These are phyloP conservation scores for Macrophomina tecta DNA, from an alignment of 2,329 filamentous ascomycete genomes.

Conservation along the genomic window DNA sequence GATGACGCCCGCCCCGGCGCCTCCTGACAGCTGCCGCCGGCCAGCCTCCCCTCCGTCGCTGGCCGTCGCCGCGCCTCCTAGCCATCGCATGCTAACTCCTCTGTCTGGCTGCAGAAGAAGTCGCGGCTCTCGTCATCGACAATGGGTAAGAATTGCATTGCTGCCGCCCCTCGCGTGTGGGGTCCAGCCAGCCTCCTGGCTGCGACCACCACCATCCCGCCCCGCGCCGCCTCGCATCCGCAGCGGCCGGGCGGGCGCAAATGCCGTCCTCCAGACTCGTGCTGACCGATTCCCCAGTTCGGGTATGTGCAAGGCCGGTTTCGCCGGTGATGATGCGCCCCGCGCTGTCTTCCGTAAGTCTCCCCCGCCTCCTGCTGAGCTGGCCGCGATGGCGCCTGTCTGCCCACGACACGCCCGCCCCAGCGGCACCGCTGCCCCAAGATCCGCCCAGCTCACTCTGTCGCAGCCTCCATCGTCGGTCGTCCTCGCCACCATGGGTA, in stretches of 20 bases:
- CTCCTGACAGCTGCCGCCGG: slow-evolving; percentile 38
- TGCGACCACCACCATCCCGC: slow-evolving; percentile 22
- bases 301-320: slow-evolving; percentile 99
- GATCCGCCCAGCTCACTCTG: slow-evolving; percentile 38
- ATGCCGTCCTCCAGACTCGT: slow-evolving; percentile 31
- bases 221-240: slow-evolving; percentile 16
- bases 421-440: slow-evolving; percentile 29
- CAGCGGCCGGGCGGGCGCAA: slow-evolving; percentile 12
- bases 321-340: slow-evolving; percentile 99
- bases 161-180: slow-evolving; percentile 46
- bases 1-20: slow-evolving; percentile 34
- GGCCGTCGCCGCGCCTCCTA: not conserved
- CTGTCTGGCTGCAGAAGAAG: slow-evolving; percentile 78
- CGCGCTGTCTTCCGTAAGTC: slow-evolving; percentile 99
- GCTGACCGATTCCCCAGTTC: slow-evolving; percentile 69
- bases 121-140: slow-evolving; percentile 99
- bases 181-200: slow-evolving; percentile 33
- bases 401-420: slow-evolving; percentile 24
- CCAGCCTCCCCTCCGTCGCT: slow-evolving; percentile 9
- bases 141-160: slow-evolving; percentile 87
- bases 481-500: slow-evolving; percentile 99
- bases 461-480: slow-evolving; percentile 94
- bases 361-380: slow-evolving; percentile 36
- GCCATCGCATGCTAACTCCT: slow-evolving; percentile 41
- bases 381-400: slow-evolving; percentile 10